These are phyloP conservation scores for Tilletiaria anomala DNA, from an alignment of 1,284 basidiomycete genomes.

Conservation along the genomic window DNA sequence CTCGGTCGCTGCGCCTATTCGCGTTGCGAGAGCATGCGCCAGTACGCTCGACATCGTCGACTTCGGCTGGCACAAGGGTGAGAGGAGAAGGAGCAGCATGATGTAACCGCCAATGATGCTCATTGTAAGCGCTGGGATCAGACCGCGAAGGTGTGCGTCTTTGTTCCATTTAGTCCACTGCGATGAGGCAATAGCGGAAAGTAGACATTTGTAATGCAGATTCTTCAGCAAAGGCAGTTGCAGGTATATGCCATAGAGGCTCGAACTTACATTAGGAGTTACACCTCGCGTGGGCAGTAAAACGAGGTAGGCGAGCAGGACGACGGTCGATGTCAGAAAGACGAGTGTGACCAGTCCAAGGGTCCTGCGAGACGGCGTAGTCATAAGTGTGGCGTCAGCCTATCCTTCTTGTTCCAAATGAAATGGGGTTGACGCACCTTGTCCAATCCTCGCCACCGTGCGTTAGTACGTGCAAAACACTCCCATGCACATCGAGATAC, in stretches of 20 bases:
- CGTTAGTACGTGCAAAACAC: constrained; percentile 9
- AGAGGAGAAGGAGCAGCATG: constrained; percentile 8
- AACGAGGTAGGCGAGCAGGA: constrained; percentile 9
- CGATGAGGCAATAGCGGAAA: no score
- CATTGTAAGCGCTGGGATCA: constrained; percentile 11
- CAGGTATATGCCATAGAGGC: no score
- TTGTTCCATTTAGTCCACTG: constrained; percentile 11
- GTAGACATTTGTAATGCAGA: no score
- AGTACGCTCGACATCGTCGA: no score
- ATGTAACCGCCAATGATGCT: constrained; percentile 13
- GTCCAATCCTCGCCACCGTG: no score
- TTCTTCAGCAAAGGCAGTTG: no score
- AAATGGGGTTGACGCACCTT: no score
- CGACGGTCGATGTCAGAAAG: constrained; percentile 8
- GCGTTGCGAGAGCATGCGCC: no score
- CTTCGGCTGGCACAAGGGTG: constrained; percentile 11
- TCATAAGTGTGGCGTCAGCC: constrained; percentile 2
- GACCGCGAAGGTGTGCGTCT: constrained; percentile 3
- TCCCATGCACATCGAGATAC: constrained; percentile 14
- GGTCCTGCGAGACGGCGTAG: background rate
- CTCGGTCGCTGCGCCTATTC: no score
- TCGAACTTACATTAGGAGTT: constrained; percentile 1
- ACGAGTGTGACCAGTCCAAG: constrained; percentile 5
- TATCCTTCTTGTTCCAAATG: no score
- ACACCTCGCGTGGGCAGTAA: constrained; percentile 10